These are phyloP conservation scores for Ceratocystis colombiana DNA, from an alignment of 2,329 filamentous ascomycete genomes.

Conservation along the genomic window DNA sequence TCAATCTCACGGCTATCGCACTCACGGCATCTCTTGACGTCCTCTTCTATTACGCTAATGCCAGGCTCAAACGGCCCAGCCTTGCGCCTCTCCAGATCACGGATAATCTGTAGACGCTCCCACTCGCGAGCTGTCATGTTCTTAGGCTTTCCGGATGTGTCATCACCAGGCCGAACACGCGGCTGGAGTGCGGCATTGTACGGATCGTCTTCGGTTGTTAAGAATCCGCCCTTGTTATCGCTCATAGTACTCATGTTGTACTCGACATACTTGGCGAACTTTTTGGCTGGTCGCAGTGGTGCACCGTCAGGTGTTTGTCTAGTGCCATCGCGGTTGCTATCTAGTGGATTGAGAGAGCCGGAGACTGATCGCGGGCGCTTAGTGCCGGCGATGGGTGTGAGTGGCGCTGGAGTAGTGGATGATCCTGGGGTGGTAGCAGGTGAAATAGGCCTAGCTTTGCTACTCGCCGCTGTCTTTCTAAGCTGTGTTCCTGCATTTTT, in stretches of 20 bases:
- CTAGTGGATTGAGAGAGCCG: slow-evolving; percentile 41
- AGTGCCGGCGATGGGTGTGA: slow-evolving; percentile 6
- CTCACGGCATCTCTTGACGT: slow-evolving; percentile 69
- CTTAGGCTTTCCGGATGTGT: slow-evolving; percentile 58
- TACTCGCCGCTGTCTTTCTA: not conserved
- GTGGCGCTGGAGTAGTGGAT: not conserved
- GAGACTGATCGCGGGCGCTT: slow-evolving; percentile 11
- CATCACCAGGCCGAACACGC: slow-evolving; percentile 33
- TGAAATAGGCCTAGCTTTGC: not conserved
- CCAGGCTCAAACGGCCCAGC: slow-evolving; percentile 81
- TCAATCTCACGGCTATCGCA: slow-evolving; percentile 81
- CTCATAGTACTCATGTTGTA: slow-evolving; percentile 98
- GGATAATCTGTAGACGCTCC: slow-evolving; percentile 71
- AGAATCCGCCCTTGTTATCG: slow-evolving; percentile 91
- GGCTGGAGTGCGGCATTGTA: slow-evolving; percentile 60
- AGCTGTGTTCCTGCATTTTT: slow-evolving; percentile 43
- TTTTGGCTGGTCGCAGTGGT: slow-evolving; percentile 63
- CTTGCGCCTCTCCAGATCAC: slow-evolving; percentile 60
- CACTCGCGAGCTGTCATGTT: slow-evolving; percentile 87
- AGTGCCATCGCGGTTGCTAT: slow-evolving; percentile 37
- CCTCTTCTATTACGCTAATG: slow-evolving; percentile 60
- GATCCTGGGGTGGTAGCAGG: not conserved
- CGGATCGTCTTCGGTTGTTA: slow-evolving; percentile 85
- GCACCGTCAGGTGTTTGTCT: slow-evolving; percentile 49
- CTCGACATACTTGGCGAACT: slow-evolving; percentile 90